Evolutionary conservation across 139 green algal genomes (phyloP).

Genomic region (Asterochloris erici): DNA sequence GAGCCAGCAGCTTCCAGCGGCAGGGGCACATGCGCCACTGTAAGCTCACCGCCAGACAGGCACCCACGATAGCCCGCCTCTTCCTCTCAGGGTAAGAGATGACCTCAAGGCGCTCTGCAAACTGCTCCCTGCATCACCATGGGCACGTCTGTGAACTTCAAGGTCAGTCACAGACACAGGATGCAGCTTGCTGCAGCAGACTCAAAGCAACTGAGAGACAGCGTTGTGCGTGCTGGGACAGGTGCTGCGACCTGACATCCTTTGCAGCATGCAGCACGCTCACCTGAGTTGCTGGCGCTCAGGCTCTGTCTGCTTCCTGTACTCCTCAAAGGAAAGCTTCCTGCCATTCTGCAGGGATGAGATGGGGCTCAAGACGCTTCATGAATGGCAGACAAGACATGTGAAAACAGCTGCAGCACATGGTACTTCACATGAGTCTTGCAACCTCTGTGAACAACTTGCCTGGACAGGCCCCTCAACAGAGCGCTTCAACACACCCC

Average conservation of each 20-base stretch:
- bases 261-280: not conserved
- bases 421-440: not conserved
- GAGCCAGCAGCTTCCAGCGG: no score
- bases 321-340: slow-evolving; percentile 12
- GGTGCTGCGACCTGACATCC: not conserved
- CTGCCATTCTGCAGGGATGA: slow-evolving; percentile 8
- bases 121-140: slow-evolving; percentile 13
- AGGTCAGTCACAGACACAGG: not conserved
- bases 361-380: not conserved
- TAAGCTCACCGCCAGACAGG: not conserved
- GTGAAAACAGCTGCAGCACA: not conserved
- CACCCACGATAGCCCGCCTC: slow-evolving; percentile 9
- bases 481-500: slow-evolving; percentile 11
- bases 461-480: slow-evolving; percentile 10
- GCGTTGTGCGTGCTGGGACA: not conserved
- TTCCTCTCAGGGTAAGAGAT: slow-evolving; percentile 19
- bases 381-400: not conserved
- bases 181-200: not conserved
- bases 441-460: not conserved
- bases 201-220: not conserved
- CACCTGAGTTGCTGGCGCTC: slow-evolving; percentile 19
- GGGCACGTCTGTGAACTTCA: no score
- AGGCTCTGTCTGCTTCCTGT: slow-evolving; percentile 10
- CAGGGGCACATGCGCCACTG: not conserved
- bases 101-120: slow-evolving; percentile 20